Evolutionary conservation across 257 asterid species (phyloP).

Genomic region (Jasminum sambac): DNA sequence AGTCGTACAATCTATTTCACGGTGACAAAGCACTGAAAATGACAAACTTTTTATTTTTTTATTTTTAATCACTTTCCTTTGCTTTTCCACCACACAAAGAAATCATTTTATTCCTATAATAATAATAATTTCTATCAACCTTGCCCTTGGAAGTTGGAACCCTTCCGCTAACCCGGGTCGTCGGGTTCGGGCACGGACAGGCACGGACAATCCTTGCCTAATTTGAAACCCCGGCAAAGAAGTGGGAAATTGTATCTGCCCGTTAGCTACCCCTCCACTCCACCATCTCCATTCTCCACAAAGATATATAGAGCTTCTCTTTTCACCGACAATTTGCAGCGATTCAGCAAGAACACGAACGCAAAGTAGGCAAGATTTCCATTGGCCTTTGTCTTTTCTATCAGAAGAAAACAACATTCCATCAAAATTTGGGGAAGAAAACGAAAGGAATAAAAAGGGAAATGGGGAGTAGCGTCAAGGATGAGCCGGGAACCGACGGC

Average conservation of each 20-base stretch:
- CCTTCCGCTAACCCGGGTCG: background rate
- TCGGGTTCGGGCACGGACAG: conserved; percentile 6
- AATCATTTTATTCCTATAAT: too few relatives aligned
- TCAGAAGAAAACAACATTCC: background rate
- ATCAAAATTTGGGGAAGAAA: conserved; percentile 1
- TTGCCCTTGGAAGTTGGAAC: too few relatives aligned
- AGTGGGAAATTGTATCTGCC: conserved; percentile 14
- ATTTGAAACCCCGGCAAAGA: conserved; percentile 24
- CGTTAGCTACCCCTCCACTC: background rate
- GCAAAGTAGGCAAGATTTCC: background rate
- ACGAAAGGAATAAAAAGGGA: background rate
- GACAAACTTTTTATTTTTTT: too few relatives aligned
- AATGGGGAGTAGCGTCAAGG: conserved; percentile 53
- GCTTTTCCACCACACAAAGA: too few relatives aligned
- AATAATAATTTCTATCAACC: too few relatives aligned
- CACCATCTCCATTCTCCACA: background rate
- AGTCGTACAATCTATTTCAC: too few relatives aligned
- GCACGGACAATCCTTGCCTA: background rate
- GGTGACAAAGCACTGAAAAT: too few relatives aligned
- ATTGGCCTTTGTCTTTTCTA: background rate
- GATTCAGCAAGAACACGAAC: background rate
- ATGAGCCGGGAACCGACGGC: conserved; percentile 63
- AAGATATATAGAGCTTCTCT: background rate
- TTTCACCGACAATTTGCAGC: background rate
- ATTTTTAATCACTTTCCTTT: too few relatives aligned